Evolutionary conservation across 495 filamentous ascomycete genomes (phyloP), one percentile per base, ranked within the genome.

Genomic region (Hypoxylon fuscum): DNA sequence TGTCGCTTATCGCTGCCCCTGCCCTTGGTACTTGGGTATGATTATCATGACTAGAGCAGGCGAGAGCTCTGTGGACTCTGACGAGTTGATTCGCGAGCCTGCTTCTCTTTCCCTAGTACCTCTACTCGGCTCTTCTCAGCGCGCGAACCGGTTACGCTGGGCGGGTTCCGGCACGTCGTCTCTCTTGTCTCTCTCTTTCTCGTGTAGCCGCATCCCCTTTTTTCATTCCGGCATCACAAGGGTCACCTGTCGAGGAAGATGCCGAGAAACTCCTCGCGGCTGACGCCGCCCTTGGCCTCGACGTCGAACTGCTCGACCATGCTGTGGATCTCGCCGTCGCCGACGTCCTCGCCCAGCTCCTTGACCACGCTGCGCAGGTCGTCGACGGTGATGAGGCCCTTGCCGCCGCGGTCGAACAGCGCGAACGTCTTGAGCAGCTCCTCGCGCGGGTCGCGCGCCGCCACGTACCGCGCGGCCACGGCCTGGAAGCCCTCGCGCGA

Each of bases 301-400:
- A 97, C 78, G 80, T 98, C 95, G 83, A 98, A 98, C 79, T 98
- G 95, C 76, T 97, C 93, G 78, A 98, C 91, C 95, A 98, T 98
- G 69, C 94, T 92, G 58, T 82, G 79, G 38, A 98, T 76, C 76
- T 98, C 94, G 63, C 96, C 91, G 69, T 98, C 93, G 68, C 96
- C 92, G 34, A 98, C 78, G 38, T 86, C 88, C 75, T 98, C 94
- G 1, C 93, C 93, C 18, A 98, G 75, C 76, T 97, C 95, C 65
- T 92, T 83, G 61, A 95, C 92, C 44, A 98, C 94, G 27, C 90
- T 78, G 55, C 91, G 77, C 68, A 98, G 71, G 80, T 98, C 95
- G 50, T 92, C 87, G 17, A 97, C 77, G 43, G 86, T 88, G 57
- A 98, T 97, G 62, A 88, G 86, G 2, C 93, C 93, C 80, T 96